These are phyloP conservation scores for Soucietia sequanensis DNA, from an alignment of 805 yeast genomes.

Conservation along the genomic window DNA sequence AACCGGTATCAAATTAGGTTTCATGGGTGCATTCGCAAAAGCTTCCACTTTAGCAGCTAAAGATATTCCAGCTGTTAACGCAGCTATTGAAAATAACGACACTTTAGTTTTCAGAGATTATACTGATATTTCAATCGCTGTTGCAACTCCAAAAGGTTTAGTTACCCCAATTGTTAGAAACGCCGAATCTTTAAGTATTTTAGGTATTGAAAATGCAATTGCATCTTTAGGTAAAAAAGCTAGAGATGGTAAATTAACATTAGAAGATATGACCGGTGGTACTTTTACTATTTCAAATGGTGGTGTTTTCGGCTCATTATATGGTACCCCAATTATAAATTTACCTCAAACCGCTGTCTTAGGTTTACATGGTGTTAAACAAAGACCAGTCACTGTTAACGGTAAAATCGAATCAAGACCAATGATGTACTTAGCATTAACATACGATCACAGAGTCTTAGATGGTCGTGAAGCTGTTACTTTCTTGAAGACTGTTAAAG, in stretches of 20 bases:
- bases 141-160: slow-evolving; percentile 98
- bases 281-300: slow-evolving; percentile 99
- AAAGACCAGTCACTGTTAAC: slow-evolving; percentile 94
- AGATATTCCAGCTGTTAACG: slow-evolving; percentile 93
- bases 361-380: slow-evolving; percentile 96
- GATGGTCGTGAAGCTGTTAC: slow-evolving; percentile 99
- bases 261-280: slow-evolving; percentile 99
- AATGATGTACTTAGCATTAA: slow-evolving; percentile 98
- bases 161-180: slow-evolving; percentile 98
- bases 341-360: slow-evolving; percentile 97
- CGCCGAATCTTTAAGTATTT: slow-evolving; percentile 84
- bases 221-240: slow-evolving; percentile 83
- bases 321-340: slow-evolving; percentile 98
- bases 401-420: slow-evolving; percentile 97
- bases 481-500: slow-evolving; percentile 94
- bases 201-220: slow-evolving; percentile 90
- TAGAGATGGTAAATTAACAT: slow-evolving; percentile 91
- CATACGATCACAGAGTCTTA: slow-evolving; percentile 96
- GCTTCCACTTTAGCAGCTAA: slow-evolving; percentile 91
- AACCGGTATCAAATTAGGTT: slow-evolving; percentile 93
- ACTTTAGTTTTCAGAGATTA: slow-evolving; percentile 95
- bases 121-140: slow-evolving; percentile 94
- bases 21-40: slow-evolving; percentile 98
- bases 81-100: slow-evolving; percentile 87
- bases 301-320: slow-evolving; percentile 96